Percentiles rank a stretch among this genome's conserved stretches.
phyloP scores from a whole-genome alignment of 192 early-diverging fungal species.

The Pilaira anomala region DNA sequence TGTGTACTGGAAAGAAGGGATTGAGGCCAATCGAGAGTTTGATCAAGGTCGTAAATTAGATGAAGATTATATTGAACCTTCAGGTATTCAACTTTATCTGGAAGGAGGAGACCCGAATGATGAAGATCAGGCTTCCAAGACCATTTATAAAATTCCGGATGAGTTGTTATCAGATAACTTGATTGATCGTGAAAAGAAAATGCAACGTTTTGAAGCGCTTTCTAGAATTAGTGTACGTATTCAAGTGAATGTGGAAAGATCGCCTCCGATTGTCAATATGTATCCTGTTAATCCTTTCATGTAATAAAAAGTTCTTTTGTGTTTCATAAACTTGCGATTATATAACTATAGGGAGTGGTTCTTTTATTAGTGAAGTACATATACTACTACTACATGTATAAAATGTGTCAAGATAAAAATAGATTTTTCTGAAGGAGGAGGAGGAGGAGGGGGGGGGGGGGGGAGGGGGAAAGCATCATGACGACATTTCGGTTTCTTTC shows the following conservation, averaged over 20 bases:
- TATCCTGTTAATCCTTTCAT: constrained; percentile 47
- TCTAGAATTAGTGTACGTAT: constrained; percentile 40
- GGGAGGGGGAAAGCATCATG: too few species aligned
- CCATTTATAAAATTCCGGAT: background rate
- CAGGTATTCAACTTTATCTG: background rate
- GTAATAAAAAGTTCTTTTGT: too few species aligned
- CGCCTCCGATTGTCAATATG: constrained; percentile 50
- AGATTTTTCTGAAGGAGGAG: too few species aligned
- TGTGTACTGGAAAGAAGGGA: constrained; percentile 17
- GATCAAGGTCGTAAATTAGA: background rate
- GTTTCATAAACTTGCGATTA: too few species aligned
- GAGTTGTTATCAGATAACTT: background rate
- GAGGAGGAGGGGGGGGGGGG: too few species aligned
- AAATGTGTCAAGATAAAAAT: too few species aligned
- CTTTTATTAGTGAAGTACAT: too few species aligned
- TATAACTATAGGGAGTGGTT: too few species aligned
- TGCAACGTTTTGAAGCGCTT: constrained; percentile 41
- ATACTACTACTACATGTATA: too few species aligned
- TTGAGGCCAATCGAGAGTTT: background rate
- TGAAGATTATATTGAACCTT: background rate
- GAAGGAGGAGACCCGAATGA: background rate
- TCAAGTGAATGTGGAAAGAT: constrained; percentile 39
- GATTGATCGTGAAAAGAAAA: background rate
- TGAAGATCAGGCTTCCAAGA: background rate
- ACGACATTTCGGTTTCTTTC: too few species aligned